Evolutionary conservation across 257 asterid species (phyloP), one percentile per base, ranked within the genome.

Genomic region (Cynanchum wilfordii): DNA sequence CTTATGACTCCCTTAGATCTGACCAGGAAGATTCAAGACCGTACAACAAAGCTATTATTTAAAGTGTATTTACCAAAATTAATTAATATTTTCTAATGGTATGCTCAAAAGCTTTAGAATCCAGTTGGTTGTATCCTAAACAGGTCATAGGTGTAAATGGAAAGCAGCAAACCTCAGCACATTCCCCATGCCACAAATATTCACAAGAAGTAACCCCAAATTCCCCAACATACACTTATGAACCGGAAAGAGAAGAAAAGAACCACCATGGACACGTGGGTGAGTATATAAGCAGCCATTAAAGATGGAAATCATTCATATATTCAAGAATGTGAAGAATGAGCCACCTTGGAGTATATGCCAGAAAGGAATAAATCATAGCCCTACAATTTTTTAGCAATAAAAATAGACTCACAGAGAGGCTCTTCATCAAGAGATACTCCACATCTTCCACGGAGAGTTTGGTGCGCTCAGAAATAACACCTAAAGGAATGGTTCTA

Each of bases 401-500:
- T 45, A 63, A 59, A 38, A 57, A 73, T 52, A 72, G 54, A 84
- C 97, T 94, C 84, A 94, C 97, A 56, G 99, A 92, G 59, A 92
- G 99, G 83, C 99, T 95, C 95, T 91, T 91, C 97, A 91, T 95
- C 36, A 95, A 92, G 76, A 92, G 97, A 85, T 87, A 81, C 82
- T 91, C 99, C 78, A 91, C 97, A 64, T 92, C 94, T 84, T 95
- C 99, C 27, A 95, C 87, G 4, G 90, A 80, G 36, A 92, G 95
- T 77, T 81, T 95, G 60, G 98, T 92, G 69, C 96, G 87, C 75
- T 89, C 96, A 59, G 98, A 96, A 42, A 95, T 89, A 73, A 87
- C 73, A 66, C 86, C 78, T 73, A 95, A 64, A 3, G 98, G 99
- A 59, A 95, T 95, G 49, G 99, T 95, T 81, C 99, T 89, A 64